A percentile compares a stretch with the other conserved stretches of the same genome.
These are phyloP conservation scores for Diatrype stigma DNA, from an alignment of 2,329 filamentous ascomycete genomes.

Conservation along the genomic window DNA sequence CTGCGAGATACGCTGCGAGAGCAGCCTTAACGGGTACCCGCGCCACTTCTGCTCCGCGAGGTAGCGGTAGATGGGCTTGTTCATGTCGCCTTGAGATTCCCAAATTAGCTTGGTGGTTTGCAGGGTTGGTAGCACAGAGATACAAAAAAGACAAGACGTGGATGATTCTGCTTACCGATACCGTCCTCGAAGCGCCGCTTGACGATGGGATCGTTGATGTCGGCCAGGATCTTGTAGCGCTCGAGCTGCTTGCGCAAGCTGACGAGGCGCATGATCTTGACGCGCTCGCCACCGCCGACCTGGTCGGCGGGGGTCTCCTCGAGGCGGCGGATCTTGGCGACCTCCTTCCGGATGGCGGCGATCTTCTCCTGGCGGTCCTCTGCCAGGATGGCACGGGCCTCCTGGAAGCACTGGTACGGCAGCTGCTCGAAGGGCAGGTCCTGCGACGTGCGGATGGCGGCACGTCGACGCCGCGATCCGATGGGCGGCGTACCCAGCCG, in stretches of 20 bases:
- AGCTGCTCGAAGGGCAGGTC: conserved; percentile 86
- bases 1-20: conserved; percentile 80
- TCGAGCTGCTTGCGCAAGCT: conserved; percentile 72
- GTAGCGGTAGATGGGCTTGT: conserved; percentile 90
- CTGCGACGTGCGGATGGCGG: conserved; percentile 59
- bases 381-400: conserved; percentile 78
- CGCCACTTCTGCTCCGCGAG: conserved; percentile 88
- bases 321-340: conserved; percentile 64
- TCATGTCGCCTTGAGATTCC: conserved; percentile 78
- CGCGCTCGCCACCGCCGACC: conserved; percentile 57
- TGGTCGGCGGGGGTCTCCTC: conserved; percentile 53
- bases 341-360: conserved; percentile 62
- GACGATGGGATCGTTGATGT: conserved; percentile 91
- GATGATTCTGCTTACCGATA: conserved; percentile 54
- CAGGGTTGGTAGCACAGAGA: neutral
- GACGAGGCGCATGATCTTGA: conserved; percentile 62
- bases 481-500: conserved; percentile 66
- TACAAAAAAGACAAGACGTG: conserved; percentile 1
- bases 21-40: conserved; percentile 71
- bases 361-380: conserved; percentile 81
- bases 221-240: conserved; percentile 78
- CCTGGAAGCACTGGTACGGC: conserved; percentile 97
- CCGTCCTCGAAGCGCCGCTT: conserved; percentile 95
- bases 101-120: too few relatives aligned
- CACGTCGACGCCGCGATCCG: conserved; percentile 79